Evolutionary conservation across 1,284 basidiomycete genomes (phyloP).

Genomic region (Kwoniella shivajii): DNA sequence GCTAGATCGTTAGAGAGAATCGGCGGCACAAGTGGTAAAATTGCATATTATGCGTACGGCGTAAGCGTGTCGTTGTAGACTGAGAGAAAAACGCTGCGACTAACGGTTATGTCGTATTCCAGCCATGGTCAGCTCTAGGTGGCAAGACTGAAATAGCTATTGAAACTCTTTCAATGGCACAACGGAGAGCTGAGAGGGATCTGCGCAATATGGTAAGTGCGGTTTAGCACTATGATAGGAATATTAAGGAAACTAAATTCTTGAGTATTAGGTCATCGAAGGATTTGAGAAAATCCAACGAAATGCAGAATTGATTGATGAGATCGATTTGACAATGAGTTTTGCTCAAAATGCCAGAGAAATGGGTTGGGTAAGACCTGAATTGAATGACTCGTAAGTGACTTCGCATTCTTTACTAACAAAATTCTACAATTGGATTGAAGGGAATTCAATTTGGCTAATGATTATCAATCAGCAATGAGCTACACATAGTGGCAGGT

Average conservation of each 20-base stretch:
- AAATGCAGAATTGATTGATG: conserved; percentile 81
- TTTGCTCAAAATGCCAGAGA: conserved; percentile 84
- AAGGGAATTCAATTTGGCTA: not conserved
- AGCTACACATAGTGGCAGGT: conserved; percentile 72
- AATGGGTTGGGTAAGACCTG: conserved; percentile 73
- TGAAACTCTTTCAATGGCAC: conserved; percentile 61
- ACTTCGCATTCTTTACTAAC: not conserved
- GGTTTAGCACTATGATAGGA: not conserved
- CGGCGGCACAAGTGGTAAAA: conserved; percentile 35
- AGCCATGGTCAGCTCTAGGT: conserved; percentile 79
- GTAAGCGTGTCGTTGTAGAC: no score
- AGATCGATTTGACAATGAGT: conserved; percentile 80
- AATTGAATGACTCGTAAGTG: conserved; percentile 68
- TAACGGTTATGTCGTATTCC: not conserved
- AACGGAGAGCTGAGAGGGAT: conserved; percentile 69
- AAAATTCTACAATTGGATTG: not conserved
- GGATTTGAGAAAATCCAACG: conserved; percentile 63
- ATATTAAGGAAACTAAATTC: not conserved
- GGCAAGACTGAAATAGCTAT: conserved; percentile 64
- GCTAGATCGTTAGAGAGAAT: conserved; percentile 33
- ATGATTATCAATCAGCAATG: conserved; percentile 58
- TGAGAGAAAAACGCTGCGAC: not conserved
- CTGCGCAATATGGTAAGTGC: conserved; percentile 63
- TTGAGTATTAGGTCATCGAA: conserved; percentile 62
- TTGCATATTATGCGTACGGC: conserved; percentile 66